Evolutionary conservation across 345 rosid species (phyloP), one percentile per base, ranked within the genome.

Genomic region (Cochlearia excelsa): DNA sequence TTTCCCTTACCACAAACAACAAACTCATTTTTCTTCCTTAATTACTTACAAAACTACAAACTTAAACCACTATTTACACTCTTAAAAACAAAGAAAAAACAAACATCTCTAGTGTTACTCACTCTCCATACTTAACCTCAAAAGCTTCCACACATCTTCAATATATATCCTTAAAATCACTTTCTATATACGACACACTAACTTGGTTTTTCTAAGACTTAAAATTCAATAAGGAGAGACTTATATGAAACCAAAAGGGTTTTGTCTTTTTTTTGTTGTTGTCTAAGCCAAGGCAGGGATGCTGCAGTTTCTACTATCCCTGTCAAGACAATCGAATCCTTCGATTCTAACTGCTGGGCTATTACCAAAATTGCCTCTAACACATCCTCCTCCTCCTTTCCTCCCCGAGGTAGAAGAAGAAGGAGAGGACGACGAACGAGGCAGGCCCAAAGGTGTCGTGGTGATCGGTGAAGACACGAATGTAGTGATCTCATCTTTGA

Each of bases 291-390:
- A 69, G 9, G 98, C 82, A 54, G 96, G 90, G 80, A 92, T 83
- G 61, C 91, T 76, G 62, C 96, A 79, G 70, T 65, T 71, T 51
- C 75, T 71, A 49, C 87, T 49, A 65, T 88, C 98, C 85, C 98
- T 83, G 70, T 90, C 88, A 0, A 84, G 92, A 73, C 95, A 92
- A 79, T 92, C 96, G 0, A 92, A 92, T 42, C 98, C 98, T 77
- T 92, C 98, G 1, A 92, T 54, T 65, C 95, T 83, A 74, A 88
- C 91, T 3, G 76, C 82, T 47, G 98, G 98, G 42, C 88, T 92
- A 83, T 72, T 82, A 46, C 93, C 95, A 83, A 88, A 88, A 84
- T 74, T 92, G 5, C 78, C 79, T 49, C 95, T 79, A 39, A 78
- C 66, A 16, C 82, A 80, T 26, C 91, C 93, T 48, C 91, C 93